These are phyloP conservation scores for Termitomyces sp. DNA, from an alignment of 768 basidiomycete species.

Conservation along the genomic window DNA sequence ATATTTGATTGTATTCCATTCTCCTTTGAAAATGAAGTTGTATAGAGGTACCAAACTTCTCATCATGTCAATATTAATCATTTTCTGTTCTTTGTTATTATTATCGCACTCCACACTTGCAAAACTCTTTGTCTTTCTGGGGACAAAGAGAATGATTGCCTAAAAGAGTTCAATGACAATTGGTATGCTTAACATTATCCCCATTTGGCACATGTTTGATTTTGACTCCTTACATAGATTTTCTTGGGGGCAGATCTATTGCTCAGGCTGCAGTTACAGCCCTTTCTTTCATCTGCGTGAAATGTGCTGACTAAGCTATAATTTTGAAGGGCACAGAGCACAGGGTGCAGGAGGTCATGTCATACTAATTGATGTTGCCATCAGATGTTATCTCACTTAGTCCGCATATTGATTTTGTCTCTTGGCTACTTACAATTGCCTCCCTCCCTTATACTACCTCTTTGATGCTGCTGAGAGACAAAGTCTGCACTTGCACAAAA, in stretches of 20 bases:
- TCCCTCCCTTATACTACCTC: neutral
- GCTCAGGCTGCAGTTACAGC: neutral
- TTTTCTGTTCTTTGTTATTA: neutral
- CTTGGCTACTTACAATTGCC: neutral
- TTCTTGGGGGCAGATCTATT: neutral
- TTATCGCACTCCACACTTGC: neutral
- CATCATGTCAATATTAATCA: neutral
- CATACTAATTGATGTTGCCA: neutral
- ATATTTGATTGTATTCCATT: neutral
- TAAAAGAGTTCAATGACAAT: neutral
- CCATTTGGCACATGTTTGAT: too few species aligned
- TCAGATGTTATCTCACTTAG: neutral
- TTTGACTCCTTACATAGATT: too few species aligned
- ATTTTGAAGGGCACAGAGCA: neutral
- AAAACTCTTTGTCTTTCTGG: neutral
- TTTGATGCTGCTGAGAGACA: neutral
- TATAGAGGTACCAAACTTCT: neutral
- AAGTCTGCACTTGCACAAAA: neutral
- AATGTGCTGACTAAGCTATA: neutral
- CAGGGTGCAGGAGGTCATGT: neutral
- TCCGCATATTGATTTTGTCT: neutral
- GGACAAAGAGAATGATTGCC: neutral
- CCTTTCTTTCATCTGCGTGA: neutral
- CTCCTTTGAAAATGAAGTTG: neutral
- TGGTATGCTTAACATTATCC: too few species aligned